Evolutionary conservation across 2,329 filamentous ascomycete species (phyloP), one percentile per base, ranked within the genome.

Genomic region (Zalaria obscura): DNA sequence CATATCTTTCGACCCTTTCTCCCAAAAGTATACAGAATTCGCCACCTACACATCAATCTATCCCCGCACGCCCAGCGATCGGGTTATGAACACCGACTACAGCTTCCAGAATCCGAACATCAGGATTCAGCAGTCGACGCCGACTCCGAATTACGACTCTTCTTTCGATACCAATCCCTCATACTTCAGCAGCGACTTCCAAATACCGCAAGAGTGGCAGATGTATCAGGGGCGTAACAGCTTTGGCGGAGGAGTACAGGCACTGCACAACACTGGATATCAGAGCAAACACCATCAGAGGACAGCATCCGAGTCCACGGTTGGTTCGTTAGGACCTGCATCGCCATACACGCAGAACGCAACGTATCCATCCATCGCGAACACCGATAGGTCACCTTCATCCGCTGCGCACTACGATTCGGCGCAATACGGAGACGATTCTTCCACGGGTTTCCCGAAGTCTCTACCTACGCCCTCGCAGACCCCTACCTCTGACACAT

Each of bases 321-420:
- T 66, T 36, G 62, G 58, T 40, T 66, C 63, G 25, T 59, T 55
- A 39, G 62, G 64, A 35, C 61, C 66, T 27, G 61, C 60, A 29
- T 68, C 67, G 42, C 65, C 66, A 45, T 61, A 61, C 48, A 52
- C 55, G 42, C 55, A 56, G 45, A 57, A 53, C 44, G 50, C 49
- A 38, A 48, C 50, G 5, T 51, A 54, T 44, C 54, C 59, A 40
- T 65, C 65, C 40, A 67, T 72, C 50, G 64, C 63, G 44, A 60
- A 60, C 48, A 52, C 62, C 48, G 66, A 69, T 47, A 55, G 55
- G 46, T 63, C 57, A 52, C 66, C 68, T 44, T 56, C 62, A 40
- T 57, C 59, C 41, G 54, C 63, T 40, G 51, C 55, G 37, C 48
- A 50, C 39, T 55, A 56, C 54, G 56, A 62, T 18, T 57, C 52